Conservation (phyloP, 2,329 filamentous ascomycete species). For the Bertia moriformis region DNA sequence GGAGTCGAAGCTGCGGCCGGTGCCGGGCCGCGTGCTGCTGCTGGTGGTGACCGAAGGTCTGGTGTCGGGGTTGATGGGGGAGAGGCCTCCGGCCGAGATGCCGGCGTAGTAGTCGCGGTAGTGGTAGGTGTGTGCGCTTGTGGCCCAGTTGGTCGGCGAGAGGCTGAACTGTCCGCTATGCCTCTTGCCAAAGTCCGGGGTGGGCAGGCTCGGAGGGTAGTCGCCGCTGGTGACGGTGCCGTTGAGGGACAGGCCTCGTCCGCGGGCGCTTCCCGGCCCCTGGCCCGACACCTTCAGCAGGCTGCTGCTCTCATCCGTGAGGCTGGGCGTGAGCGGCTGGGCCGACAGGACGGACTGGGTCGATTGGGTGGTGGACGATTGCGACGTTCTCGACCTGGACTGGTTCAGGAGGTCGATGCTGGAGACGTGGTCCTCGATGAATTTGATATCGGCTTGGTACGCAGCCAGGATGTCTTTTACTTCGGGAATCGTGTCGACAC, state of each 20-base stretch:
- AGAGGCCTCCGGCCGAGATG: constrained; percentile 21
- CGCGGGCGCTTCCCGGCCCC: constrained; percentile 33
- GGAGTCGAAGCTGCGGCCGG: constrained; percentile 44
- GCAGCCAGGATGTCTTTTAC: constrained; percentile 60
- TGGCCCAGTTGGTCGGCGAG: constrained; percentile 30
- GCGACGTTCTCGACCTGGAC: constrained; percentile 41
- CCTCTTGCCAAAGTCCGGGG: constrained; percentile 50
- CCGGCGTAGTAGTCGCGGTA: constrained; percentile 38
- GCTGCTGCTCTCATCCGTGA: constrained; percentile 32
- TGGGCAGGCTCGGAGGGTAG: constrained; percentile 43
- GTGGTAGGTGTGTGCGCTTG: constrained; percentile 38
- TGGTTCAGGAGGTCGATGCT: constrained; percentile 69
- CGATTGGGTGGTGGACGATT: constrained; percentile 39
- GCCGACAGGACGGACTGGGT: too few species aligned
- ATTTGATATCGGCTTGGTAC: constrained; percentile 67
- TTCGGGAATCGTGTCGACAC: constrained; percentile 47
- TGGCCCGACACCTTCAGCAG: constrained; percentile 31
- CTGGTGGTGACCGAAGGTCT: too few species aligned
- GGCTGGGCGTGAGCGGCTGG: constrained; percentile 17
- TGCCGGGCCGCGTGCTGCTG: constrained; percentile 35
- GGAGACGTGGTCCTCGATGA: constrained; percentile 57
- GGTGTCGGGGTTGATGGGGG: constrained; percentile 29
- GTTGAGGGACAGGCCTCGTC: constrained; percentile 44
- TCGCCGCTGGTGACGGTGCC: constrained; percentile 28
- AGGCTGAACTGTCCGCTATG: constrained; percentile 53